These are phyloP conservation scores for Umbelopsis isabellina DNA, from an alignment of 192 early-diverging fungal genomes.

Conservation along the genomic window DNA sequence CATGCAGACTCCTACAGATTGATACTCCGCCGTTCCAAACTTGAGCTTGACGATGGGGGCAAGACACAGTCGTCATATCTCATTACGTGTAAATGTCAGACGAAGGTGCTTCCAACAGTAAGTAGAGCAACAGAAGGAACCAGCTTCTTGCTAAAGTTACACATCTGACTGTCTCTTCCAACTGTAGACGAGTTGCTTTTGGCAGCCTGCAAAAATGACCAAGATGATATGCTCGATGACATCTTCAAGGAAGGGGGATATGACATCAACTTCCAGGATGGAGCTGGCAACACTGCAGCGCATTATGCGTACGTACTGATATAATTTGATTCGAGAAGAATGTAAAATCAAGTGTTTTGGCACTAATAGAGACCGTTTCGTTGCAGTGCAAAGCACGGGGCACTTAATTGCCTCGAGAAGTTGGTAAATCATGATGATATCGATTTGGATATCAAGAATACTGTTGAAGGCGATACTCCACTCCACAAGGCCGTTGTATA, in stretches of 20 bases:
- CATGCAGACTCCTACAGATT: not conserved
- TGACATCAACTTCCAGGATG: conserved; percentile 66
- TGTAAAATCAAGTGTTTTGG: not conserved
- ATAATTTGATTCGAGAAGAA: not conserved
- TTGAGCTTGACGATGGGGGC: not conserved
- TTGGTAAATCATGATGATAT: conserved; percentile 55
- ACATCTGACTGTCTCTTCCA: not conserved
- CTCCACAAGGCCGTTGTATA: conserved; percentile 69
- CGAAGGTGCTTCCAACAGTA: conserved; percentile 42
- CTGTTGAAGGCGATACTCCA: conserved; percentile 61
- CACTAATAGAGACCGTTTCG: not conserved
- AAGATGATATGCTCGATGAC: conserved; percentile 64
- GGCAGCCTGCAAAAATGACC: conserved; percentile 72
- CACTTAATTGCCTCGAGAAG: conserved; percentile 62
- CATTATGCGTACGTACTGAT: conserved; percentile 62
- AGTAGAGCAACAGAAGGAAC: not conserved
- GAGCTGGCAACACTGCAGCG: conserved; percentile 65
- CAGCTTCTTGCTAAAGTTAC: not conserved
- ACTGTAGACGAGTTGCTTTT: conserved; percentile 68
- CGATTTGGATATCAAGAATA: conserved; percentile 59
- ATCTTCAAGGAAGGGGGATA: conserved; percentile 53
- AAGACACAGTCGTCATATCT: not conserved
- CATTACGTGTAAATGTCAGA: conserved; percentile 14
- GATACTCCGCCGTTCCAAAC: not conserved
- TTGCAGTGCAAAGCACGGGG: conserved; percentile 53